Evolutionary conservation across 2,329 filamentous ascomycete genomes (phyloP).

Genomic region (Trichoderma polysporum): DNA sequence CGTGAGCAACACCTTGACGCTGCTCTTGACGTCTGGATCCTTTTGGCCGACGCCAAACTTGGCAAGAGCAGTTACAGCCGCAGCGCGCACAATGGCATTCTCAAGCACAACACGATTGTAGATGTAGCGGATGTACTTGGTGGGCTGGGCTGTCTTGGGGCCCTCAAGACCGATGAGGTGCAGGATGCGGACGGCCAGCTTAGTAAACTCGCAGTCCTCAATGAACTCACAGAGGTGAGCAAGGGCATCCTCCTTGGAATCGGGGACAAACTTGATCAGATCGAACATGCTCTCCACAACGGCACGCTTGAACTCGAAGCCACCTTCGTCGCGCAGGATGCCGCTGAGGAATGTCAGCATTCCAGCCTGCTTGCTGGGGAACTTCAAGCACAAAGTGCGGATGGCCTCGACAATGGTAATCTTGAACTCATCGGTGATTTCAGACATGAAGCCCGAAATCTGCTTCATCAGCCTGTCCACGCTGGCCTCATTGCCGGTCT

Average conservation of each 20-base stretch:
- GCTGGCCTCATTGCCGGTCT: conserved; percentile 96
- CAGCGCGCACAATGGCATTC: conserved; percentile 92
- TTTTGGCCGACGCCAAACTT: conserved; percentile 98
- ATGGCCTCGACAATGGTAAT: conserved; percentile 99
- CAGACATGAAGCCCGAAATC: conserved; percentile 96
- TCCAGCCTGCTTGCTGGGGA: conserved; percentile 94
- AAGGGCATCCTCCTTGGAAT: conserved; percentile 76
- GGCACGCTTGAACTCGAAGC: conserved; percentile 96
- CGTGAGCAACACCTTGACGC: conserved; percentile 86
- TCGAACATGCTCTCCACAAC: conserved; percentile 99
- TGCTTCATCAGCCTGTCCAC: conserved; percentile 98
- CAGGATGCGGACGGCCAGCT: conserved; percentile 90
- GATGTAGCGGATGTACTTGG: conserved; percentile 98
- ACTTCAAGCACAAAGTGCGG: conserved; percentile 93
- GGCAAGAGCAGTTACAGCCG: conserved; percentile 90
- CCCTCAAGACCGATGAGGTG: conserved; percentile 93
- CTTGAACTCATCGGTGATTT: conserved; percentile 99
- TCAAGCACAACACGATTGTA: conserved; percentile 98
- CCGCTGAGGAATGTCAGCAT: conserved; percentile 97
- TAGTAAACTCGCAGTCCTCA: conserved; percentile 98
- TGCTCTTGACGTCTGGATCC: conserved; percentile 94
- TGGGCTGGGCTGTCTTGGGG: conserved; percentile 90
- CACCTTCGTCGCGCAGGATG: conserved; percentile 94
- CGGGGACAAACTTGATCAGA: conserved; percentile 96
- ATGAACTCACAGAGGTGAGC: conserved; percentile 98